Evolutionary conservation across 768 basidiomycete species (phyloP), one percentile per base, ranked within the genome.

Genomic region (Basidioascus undulatus): DNA sequence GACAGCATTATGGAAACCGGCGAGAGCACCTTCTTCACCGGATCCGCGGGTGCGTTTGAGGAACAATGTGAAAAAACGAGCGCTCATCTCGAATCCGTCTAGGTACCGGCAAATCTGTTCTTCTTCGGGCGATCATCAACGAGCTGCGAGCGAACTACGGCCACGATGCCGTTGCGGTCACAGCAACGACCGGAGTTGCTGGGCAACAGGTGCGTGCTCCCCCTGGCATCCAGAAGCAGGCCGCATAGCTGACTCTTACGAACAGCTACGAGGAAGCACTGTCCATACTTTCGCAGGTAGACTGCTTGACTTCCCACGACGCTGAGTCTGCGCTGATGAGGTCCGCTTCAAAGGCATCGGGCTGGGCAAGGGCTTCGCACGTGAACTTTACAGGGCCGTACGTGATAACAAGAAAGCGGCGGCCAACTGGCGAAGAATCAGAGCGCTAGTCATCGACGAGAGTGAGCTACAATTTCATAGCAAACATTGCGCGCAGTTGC

Each of bases 21-120:
- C 8, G 20, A 44, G 26, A 48, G 44, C n/a, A 20, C 48, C 24
- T 56, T 56, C 47, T 56, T 56, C 32, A 56, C 55, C 3, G 55
- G 55, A 1, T 52, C 52, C 2, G 55, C 53, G 23, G 53, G 53
- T 49, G 31, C 34, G 51, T 39, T 9, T 8, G 12, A 18, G 13
- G 15, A 15, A 4, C 6, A 21, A 9, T n/a, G 20, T 38, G 16
- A 24, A 2, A 1, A 13, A 4, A 10, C 16, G 11, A 16, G 10
- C 8, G 16, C 8, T 25, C 35, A 13, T 10, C 19, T 35, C 23
- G 10, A 5, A 11, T 4, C 11, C 1, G 30, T 13, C 8, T 32
- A 47, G 51, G 54, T 5, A 53, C 53, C 18, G 55, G 55, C 13
- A 57, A 57, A 37, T 57, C 56, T 15, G 53, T 59, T 39, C 45